Evolutionary conservation across 2,329 filamentous ascomycete species (phyloP), one percentile per base, ranked within the genome.

Genomic region (Anthostomella pinea): DNA sequence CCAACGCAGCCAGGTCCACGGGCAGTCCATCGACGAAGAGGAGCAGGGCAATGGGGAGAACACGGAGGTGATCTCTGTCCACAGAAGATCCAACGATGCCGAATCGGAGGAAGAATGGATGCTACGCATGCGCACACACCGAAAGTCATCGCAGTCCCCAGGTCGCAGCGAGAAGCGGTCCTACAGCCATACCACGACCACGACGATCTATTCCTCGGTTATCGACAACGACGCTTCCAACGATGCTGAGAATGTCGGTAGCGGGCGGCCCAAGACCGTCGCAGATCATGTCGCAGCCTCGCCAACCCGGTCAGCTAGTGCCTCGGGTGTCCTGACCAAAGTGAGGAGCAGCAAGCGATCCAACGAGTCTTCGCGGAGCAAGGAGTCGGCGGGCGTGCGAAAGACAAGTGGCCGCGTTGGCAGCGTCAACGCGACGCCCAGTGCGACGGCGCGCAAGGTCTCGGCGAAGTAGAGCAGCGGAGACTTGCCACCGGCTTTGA

Each of bases 41-140:
- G 72, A 75, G 28, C 71, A 70, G 35, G 65, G 69, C 20, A 59
- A 75, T 49, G 66, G 73, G 56, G 60, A 77, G 55, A 74, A 81
- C 40, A 75, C 76, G 0, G 83, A 87, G 57, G 62, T 79, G 39
- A 67, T 81, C 33, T 69, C 73, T 26, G 73, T 77, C 28, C 73
- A 84, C 51, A 80, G 79, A 21, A 72, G 76, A 25, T 81, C 79
- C 10, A 73, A 75, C 13, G 75, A 73, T 27, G 69, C 69, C 30
- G 86, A 93, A 58, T 85, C 83, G 14, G 89, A 95, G 43, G 87
- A 95, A 56, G 88, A 95, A 59, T 77, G 79, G 53, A 84, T 89
- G 55, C 66, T 95, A 29, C 83, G 88, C 32, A 80, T 87, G 72
- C 77, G 77, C 47, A 77, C 79, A 39, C 79, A 72, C 54, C 83